Evolutionary conservation across 345 rosid genomes (phyloP).

Genomic region (Psidium guajava): DNA sequence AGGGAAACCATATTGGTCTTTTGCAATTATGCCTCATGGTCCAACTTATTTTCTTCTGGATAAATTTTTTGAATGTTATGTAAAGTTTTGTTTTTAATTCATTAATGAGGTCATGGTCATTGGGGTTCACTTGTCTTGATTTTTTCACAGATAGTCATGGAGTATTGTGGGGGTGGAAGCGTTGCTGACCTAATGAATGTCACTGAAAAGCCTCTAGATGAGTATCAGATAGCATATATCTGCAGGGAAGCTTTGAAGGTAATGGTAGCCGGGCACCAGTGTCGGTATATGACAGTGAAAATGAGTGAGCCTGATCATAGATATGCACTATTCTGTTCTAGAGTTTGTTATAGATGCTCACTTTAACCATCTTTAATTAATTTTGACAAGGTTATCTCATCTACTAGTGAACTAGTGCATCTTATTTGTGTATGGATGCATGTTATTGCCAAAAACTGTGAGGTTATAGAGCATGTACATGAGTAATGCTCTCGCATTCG

Average conservation of each 20-base stretch:
- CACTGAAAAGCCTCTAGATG: conserved; percentile 83
- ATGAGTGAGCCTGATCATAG: not conserved
- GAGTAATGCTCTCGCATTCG: not conserved
- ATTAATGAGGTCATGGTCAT: not conserved
- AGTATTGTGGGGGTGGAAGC: conserved; percentile 99
- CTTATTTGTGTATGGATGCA: not conserved
- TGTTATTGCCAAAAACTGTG: not conserved
- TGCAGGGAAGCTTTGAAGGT: conserved; percentile 98
- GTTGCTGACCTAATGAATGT: conserved; percentile 93
- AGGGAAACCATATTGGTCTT: conserved; percentile 1
- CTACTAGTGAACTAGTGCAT: not conserved
- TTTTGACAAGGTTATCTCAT: not conserved
- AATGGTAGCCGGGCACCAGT: not conserved
- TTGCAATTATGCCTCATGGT: not conserved
- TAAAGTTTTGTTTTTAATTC: not conserved
- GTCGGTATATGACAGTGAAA: not conserved
- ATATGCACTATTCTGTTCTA: not conserved
- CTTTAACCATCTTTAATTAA: not conserved
- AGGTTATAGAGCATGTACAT: not conserved
- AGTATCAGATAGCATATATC: conserved; percentile 90
- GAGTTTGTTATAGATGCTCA: not conserved
- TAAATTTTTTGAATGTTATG: not conserved
- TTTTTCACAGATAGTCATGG: conserved; percentile 88
- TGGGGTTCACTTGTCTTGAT: not conserved
- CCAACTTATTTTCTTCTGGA: not conserved